Percentiles rank a stretch among this genome's conserved stretches.
phyloP scores from a whole-genome alignment of 495 filamentous ascomycete genomes.

The Letharia lupina region DNA sequence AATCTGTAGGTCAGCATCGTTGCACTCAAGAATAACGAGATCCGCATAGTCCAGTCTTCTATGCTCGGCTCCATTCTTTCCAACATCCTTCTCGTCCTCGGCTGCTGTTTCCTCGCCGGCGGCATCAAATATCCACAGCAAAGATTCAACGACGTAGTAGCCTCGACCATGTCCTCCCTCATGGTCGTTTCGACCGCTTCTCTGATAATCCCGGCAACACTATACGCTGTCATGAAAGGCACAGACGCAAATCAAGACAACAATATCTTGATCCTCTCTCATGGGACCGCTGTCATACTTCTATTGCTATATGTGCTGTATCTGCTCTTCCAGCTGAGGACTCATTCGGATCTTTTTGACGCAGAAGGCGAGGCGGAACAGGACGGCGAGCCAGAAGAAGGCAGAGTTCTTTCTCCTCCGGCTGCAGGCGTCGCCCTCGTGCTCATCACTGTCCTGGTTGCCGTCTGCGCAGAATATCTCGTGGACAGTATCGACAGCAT shows the following conservation, averaged over 20 bases:
- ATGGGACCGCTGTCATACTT: constrained; percentile 82
- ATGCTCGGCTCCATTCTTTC: constrained; percentile 97
- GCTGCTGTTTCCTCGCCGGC: constrained; percentile 92
- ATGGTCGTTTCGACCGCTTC: constrained; percentile 89
- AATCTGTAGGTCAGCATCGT: constrained; percentile 76
- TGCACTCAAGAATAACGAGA: constrained; percentile 74
- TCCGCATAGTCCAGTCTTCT: constrained; percentile 91
- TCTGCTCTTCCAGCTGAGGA: constrained; percentile 80
- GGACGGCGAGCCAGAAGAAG: constrained; percentile 45
- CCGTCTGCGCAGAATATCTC: constrained; percentile 86
- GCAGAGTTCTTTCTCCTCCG: constrained; percentile 56
- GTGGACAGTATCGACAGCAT: constrained; percentile 89
- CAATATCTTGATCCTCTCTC: constrained; percentile 77
- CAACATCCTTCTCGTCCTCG: constrained; percentile 88
- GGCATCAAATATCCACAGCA: constrained; percentile 63
- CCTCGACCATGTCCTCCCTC: constrained; percentile 90
- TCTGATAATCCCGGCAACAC: constrained; percentile 84
- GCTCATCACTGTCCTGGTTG: constrained; percentile 71
- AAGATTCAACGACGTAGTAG: constrained; percentile 75
- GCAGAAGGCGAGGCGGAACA: constrained; percentile 41
- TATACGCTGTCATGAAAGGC: constrained; percentile 49
- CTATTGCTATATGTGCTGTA: constrained; percentile 84
- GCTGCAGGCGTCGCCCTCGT: constrained; percentile 68
- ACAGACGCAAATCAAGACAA: constrained; percentile 37
- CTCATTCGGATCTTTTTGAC: constrained; percentile 76